Base-by-base conservation (phyloP, 768 basidiomycete genomes). In the Trametes maxima region DNA sequence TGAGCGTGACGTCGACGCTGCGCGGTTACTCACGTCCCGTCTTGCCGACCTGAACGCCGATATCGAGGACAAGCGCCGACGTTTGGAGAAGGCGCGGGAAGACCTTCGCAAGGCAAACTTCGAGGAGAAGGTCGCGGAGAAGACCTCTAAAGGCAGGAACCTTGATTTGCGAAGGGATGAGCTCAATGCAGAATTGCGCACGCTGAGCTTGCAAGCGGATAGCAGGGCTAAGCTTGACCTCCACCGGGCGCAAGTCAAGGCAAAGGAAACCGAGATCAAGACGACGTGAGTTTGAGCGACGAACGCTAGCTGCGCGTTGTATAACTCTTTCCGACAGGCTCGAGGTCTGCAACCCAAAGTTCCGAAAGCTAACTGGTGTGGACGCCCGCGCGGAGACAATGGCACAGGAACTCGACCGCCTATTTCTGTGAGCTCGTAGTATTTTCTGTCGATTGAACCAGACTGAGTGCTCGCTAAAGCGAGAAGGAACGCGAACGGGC, bases 161-260 rank as follows among this genome's bases (percentile, higher is more conserved):
- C 76, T 92, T 51, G 93, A 98, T 61, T 85, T 85, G 37, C 80
- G 79, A 48, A 79, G 89, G 52, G 93, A 95, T 17, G 71, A 72
- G 19, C 75, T 96, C 61, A 91, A 88, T 56, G 65, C 73, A 0
- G 95, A 97, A 62, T 79, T 95, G 43, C 80, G 84, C 35, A 75
- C 79, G 1, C 74, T 97, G 66, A 93, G 85, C 66, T 68, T 84
- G 46, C 94, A 98, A 70, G 88, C 92, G 0, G 90, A 95, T 55
- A 78, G 85, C 1, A 79, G 96, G 45, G 93, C 95, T 2, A 88
- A 85, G 67, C 72, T 98, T 54, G 85, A 89, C 42, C 69, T 96
- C 63, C 90, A 92, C 69, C 79, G 86, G 60, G 77, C 77, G 0
- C 92, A 95, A 64, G 71, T 87, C 45, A 84, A 80, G 70, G 80